phyloP scores from a whole-genome alignment of 1,284 basidiomycete genomes.

The Entoloma clypeatum region DNA sequence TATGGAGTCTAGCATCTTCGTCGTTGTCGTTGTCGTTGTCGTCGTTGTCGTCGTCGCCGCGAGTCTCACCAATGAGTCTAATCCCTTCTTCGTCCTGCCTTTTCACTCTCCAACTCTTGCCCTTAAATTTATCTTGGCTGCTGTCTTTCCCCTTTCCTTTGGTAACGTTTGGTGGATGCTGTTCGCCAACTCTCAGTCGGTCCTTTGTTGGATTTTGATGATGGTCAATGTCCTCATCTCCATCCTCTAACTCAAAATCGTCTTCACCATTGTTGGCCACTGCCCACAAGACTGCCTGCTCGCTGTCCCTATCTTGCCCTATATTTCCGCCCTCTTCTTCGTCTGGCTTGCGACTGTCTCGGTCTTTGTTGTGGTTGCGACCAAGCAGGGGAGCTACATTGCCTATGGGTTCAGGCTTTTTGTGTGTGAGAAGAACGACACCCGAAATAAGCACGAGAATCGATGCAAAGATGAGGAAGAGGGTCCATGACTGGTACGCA shows the following conservation, averaged over 20 bases:
- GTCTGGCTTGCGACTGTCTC: constrained; percentile 16
- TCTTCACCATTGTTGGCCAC: constrained; percentile 65
- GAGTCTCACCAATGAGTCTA: constrained; percentile 14
- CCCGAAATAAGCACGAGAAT: constrained; percentile 83
- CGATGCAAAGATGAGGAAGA: constrained; percentile 82
- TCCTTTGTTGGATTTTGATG: constrained; percentile 33
- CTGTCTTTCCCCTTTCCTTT: constrained; percentile 10
- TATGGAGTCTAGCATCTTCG: constrained; percentile 6
- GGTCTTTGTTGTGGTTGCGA: constrained; percentile 22
- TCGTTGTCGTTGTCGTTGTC: constrained; percentile 7
- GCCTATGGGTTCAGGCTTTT: constrained; percentile 61
- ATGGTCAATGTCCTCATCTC: constrained; percentile 35
- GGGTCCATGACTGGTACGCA: constrained; percentile 80
- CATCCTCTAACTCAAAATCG: constrained; percentile 36
- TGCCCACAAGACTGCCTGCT: constrained; percentile 54
- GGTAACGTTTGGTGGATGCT: background rate
- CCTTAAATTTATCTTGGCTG: constrained; percentile 10
- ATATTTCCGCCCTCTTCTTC: constrained; percentile 27
- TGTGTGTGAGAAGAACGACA: constrained; percentile 81
- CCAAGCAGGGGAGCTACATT: constrained; percentile 17
- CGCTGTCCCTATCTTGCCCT: constrained; percentile 32
- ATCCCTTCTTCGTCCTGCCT: constrained; percentile 17
- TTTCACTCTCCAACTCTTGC: constrained; percentile 11
- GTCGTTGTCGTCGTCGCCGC: constrained; percentile 14
- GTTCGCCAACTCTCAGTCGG: constrained; percentile 6